Conservation (phyloP, 208 protist genomes). For the Borovskyia barvae region DNA sequence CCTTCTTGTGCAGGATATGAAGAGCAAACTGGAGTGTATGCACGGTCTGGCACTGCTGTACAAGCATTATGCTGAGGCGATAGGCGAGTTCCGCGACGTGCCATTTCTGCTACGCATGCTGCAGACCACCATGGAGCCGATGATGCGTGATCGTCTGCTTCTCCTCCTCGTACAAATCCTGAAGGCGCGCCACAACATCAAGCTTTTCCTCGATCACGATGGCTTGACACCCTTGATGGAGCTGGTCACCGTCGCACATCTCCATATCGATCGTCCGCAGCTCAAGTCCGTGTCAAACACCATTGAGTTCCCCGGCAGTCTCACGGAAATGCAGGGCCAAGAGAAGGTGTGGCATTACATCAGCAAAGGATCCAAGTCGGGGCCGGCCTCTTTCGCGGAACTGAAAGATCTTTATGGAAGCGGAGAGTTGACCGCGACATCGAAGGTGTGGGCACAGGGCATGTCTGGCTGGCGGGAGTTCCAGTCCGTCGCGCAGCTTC, state of each 20-base stretch:
- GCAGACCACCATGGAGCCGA: constrained; percentile 63
- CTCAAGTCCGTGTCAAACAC: constrained; percentile 71
- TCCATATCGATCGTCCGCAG: constrained; percentile 90
- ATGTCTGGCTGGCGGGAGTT: constrained; percentile 89
- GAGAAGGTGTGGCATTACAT: constrained; percentile 93
- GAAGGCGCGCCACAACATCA: constrained; percentile 82
- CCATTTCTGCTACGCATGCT: constrained; percentile 81
- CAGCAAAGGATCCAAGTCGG: constrained; percentile 22
- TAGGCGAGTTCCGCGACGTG: constrained; percentile 88
- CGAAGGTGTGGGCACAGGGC: constrained; percentile 95
- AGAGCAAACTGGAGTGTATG: constrained; percentile 76
- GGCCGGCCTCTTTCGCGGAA: constrained; percentile 69
- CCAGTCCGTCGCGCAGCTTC: constrained; percentile 87
- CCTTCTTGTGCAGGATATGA: constrained; percentile 73
- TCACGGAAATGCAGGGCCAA: constrained; percentile 55
- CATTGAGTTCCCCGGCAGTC: constrained; percentile 62
- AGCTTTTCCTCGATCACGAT: constrained; percentile 89
- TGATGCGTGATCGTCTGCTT: constrained; percentile 87
- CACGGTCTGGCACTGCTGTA: constrained; percentile 91
- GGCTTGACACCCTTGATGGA: constrained; percentile 83
- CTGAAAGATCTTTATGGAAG: constrained; percentile 59
- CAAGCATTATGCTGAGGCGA: constrained; percentile 73
- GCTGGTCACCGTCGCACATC: constrained; percentile 90
- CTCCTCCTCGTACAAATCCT: constrained; percentile 76
- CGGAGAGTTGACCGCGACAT: constrained; percentile 54